Conservation (phyloP, 2,329 filamentous ascomycete genomes). For the Cladophialophora yegresii region DNA sequence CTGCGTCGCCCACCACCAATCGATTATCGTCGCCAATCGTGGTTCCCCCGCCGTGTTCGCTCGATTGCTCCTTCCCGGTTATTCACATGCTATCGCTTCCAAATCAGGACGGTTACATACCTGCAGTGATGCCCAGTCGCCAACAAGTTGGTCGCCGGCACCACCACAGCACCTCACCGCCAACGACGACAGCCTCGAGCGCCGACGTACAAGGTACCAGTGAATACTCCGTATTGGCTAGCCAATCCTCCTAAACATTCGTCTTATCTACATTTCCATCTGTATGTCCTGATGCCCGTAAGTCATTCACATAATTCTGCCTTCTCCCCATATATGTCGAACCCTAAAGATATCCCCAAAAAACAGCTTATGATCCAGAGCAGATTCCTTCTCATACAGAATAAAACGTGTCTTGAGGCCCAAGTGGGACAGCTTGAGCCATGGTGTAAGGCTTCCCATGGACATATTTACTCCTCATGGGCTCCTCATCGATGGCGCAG, state of each 20-base stretch:
- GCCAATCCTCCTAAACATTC: background rate
- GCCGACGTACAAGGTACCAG: too few relatives aligned
- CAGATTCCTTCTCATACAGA: constrained; percentile 16
- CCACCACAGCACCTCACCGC: background rate
- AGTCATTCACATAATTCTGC: background rate
- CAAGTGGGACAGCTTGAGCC: constrained; percentile 37
- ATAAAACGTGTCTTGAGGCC: constrained; percentile 29
- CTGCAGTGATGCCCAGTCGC: background rate
- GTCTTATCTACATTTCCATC: background rate
- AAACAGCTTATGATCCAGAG: background rate
- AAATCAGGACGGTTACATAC: background rate
- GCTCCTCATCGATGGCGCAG: constrained; percentile 76
- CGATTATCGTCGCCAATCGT: constrained; percentile 18
- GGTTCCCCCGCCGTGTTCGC: background rate
- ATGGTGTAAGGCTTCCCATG: constrained; percentile 54
- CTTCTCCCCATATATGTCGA: background rate
- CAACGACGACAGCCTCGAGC: background rate
- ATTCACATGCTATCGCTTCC: background rate
- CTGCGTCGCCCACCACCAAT: constrained; percentile 12
- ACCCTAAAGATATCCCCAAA: background rate
- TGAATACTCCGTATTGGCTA: too few relatives aligned
- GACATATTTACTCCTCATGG: constrained; percentile 65
- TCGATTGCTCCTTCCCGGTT: background rate
- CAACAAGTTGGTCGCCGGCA: background rate
- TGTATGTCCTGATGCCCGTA: constrained; percentile 3